Evolutionary conservation across 2,329 filamentous ascomycete species (phyloP), one percentile per base, ranked within the genome.

Genomic region (Fonsecaea multimorphosa): DNA sequence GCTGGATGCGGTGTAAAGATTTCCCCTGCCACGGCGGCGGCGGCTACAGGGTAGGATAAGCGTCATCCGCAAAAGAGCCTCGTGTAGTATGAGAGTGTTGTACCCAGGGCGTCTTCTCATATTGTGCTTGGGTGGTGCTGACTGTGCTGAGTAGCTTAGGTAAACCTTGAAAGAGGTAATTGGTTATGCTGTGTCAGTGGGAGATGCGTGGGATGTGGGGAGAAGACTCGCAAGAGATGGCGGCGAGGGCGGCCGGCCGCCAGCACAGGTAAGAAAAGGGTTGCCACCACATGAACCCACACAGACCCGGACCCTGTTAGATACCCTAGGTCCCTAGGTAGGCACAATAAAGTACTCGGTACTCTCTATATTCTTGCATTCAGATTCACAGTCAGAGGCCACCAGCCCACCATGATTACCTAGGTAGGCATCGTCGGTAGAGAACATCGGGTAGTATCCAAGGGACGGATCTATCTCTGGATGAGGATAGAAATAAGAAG

Each of bases 281-380:
- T 49, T 49, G 44, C 44, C 44, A 27, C 44, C 44, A 49, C 19
- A 27, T 49, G 44, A 27, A 49, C 44, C 44, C 44, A 49, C 44
- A 49, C 22, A 14, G 5, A 14, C 19, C 14, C n/a, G 7, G 12
- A 38, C 36, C 12, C n/a, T n/a, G n/a, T n/a, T n/a, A n/a, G n/a
- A n/a, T 38, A 5, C 16, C 16, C 36, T 16, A 38, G 14, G n/a
- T n/a, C n/a, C n/a, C n/a, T n/a, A n/a, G n/a, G n/a, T n/a, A n/a
- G n/a, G n/a, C n/a, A n/a, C n/a, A n/a, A n/a, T n/a, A n/a, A n/a
- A n/a, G n/a, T n/a, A n/a, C n/a, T n/a, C n/a, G n/a, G n/a, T n/a
- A n/a, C n/a, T n/a, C n/a, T n/a, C n/a, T n/a, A n/a, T n/a, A n/a
- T n/a, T n/a, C 16, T 38, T 16, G 36, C 5, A 38, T 38, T 16